phyloP scores from a whole-genome alignment of 768 basidiomycete species.

The Pisolithus tinctorius region DNA sequence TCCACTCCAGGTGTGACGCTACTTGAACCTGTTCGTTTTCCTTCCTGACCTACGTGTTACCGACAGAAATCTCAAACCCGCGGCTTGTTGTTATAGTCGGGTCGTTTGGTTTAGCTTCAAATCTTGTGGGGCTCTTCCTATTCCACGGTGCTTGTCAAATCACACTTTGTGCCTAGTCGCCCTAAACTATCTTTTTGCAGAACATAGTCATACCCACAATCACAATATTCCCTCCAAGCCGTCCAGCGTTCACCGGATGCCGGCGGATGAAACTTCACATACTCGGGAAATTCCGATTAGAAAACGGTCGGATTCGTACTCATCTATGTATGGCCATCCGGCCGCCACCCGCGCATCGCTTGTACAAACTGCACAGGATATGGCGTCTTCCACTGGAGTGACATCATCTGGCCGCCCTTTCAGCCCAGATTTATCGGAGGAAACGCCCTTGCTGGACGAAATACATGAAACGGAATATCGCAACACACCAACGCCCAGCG shows the following conservation, averaged over 20 bases:
- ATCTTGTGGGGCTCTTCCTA: slow-evolving; percentile 87
- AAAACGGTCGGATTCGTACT: slow-evolving; percentile 39
- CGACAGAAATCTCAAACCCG: slow-evolving; percentile 81
- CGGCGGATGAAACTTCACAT: slow-evolving; percentile 21
- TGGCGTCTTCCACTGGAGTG: slow-evolving; percentile 36
- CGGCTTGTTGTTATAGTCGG: slow-evolving; percentile 88
- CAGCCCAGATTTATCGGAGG: slow-evolving; percentile 27
- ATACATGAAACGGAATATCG: neutral
- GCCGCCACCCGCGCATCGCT: slow-evolving; percentile 65
- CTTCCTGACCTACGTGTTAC: neutral
- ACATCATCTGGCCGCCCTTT: neutral
- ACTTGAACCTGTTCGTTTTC: slow-evolving; percentile 2
- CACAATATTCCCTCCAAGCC: slow-evolving; percentile 35
- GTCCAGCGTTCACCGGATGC: slow-evolving; percentile 29
- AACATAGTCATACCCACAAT: slow-evolving; percentile 59
- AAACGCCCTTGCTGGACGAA: slow-evolving; percentile 37
- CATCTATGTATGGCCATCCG: slow-evolving; percentile 69
- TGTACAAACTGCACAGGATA: slow-evolving; percentile 79
- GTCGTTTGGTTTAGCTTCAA: slow-evolving; percentile 80
- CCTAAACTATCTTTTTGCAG: slow-evolving; percentile 27
- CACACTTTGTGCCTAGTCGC: slow-evolving; percentile 5
- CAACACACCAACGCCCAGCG: slow-evolving; percentile 1
- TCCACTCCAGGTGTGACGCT: slow-evolving; percentile 57
- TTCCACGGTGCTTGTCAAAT: slow-evolving; percentile 70
- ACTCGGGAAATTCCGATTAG: slow-evolving; percentile 25